Percentiles rank a stretch among this genome's conserved stretches.
These are phyloP conservation scores for Casaregolazyma suthepensis DNA, from an alignment of 1,139 yeast genomes.

Conservation along the genomic window DNA sequence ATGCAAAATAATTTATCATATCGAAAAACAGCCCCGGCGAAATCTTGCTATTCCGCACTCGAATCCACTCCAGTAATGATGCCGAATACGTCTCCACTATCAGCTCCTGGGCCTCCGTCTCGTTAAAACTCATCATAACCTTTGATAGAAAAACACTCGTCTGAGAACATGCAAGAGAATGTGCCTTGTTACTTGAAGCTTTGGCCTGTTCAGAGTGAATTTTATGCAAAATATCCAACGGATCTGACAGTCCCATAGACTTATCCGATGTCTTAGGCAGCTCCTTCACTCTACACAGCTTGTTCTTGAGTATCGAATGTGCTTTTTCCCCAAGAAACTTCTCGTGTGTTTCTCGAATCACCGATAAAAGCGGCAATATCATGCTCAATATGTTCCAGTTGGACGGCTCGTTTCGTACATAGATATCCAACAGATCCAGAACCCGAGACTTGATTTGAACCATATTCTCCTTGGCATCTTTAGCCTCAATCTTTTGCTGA, in stretches of 20 bases:
- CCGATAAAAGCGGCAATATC: constrained; percentile 53
- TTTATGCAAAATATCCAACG: constrained; percentile 20
- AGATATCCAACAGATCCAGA: constrained; percentile 67
- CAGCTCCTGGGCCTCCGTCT: constrained; percentile 18
- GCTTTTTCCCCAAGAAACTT: constrained; percentile 67
- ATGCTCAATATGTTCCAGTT: constrained; percentile 40
- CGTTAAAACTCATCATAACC: constrained; percentile 35
- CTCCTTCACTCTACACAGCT: constrained; percentile 49
- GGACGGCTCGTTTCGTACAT: constrained; percentile 43
- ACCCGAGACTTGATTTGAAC: constrained; percentile 72
- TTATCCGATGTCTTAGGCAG: constrained; percentile 18
- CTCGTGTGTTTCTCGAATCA: constrained; percentile 64
- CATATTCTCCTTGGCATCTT: constrained; percentile 78
- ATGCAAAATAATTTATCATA: constrained; percentile 70
- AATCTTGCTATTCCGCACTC: constrained; percentile 41
- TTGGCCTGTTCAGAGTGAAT: constrained; percentile 38
- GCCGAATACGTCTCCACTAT: constrained; percentile 53
- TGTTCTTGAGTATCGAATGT: constrained; percentile 60
- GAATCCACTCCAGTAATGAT: constrained; percentile 59
- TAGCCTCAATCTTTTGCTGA: constrained; percentile 36
- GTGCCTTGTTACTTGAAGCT: constrained; percentile 45
- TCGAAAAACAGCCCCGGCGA: constrained; percentile 66
- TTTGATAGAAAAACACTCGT: constrained; percentile 59
- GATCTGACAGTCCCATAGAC: constrained; percentile 16
- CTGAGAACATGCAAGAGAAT: constrained; percentile 53